Conservation (phyloP, 139 green algal genomes). For the Zygnema circumcarinatum region DNA sequence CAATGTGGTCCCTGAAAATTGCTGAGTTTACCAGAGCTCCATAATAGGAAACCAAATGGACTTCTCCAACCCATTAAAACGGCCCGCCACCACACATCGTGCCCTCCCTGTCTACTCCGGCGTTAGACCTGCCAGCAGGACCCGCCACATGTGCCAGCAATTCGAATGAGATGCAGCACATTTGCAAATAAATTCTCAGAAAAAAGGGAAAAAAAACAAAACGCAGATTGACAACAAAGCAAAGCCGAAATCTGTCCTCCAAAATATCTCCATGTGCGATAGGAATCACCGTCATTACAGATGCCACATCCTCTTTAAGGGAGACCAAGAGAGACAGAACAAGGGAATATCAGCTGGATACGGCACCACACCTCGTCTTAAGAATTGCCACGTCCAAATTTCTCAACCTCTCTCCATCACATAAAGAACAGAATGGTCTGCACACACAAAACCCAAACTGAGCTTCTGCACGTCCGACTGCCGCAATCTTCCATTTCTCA, state of each 20-base stretch:
- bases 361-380: not conserved
- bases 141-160: too few species aligned
- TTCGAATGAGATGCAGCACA: too few species aligned
- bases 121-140: not conserved
- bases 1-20: too few species aligned
- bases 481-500: too few species aligned
- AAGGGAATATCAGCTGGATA: not conserved
- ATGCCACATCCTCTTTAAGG: not conserved
- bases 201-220: not conserved
- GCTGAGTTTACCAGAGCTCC: not conserved
- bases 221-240: not conserved
- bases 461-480: too few species aligned
- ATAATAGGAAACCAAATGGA: not conserved
- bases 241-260: not conserved
- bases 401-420: not conserved
- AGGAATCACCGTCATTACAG: not conserved
- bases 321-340: not conserved
- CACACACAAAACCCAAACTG: too few species aligned
- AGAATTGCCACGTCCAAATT: not conserved
- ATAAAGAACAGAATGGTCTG: not conserved
- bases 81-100: not conserved
- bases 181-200: too few species aligned
- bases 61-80: not conserved
- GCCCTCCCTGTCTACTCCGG: not conserved
- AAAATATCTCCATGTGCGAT: not conserved